Evolutionary conservation across 768 basidiomycete genomes (phyloP), one percentile per base, ranked within the genome.

Genomic region (Tylopilus subfusipes): DNA sequence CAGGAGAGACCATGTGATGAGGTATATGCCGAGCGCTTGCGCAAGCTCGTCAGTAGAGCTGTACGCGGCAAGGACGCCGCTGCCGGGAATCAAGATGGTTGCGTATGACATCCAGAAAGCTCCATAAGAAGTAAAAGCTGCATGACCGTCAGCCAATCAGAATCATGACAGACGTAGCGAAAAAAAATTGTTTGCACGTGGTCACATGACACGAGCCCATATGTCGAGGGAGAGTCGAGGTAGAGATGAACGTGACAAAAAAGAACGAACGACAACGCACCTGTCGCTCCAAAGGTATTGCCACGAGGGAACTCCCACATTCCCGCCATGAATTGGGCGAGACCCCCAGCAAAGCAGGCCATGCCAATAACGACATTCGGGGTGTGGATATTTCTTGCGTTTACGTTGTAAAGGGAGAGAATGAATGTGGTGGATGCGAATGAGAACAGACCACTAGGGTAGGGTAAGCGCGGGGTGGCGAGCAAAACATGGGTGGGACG

Each of bases 61-160:
- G 63, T 85, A 93, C 0, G 90, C 80, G 0, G 75, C 66, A 5
- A 60, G 12, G 43, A 93, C 77, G 14, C 90, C 90, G 5, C 79
- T 80, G 25, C 79, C 77, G 2, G 92, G 92, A 44, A 90, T 78
- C 64, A 86, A 70, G 61, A 94, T 83, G 0, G 81, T 75, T 5
- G 82, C 89, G 46, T 82, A 93, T 5, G 90, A 90, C 73, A 93
- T 75, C 91, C 91, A 94, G 78, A 93, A 94, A 3, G 84, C 88
- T 22, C 92, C 92, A 56, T 88, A 94, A 1, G 86, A 86, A 0
- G 82, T 76, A 77, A 93, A 93, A 0, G 90, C 90, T 86, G 57
- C 24, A 4, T 16, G 5, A 46, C 2, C 30, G 3, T 57, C 8
- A 61, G 54, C 39, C 53, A 50, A 40, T 33, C 11, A 13, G 9